Evolutionary conservation across 164 flowering plant genomes (phyloP).

Genomic region (Paratinospora sagittata): DNA sequence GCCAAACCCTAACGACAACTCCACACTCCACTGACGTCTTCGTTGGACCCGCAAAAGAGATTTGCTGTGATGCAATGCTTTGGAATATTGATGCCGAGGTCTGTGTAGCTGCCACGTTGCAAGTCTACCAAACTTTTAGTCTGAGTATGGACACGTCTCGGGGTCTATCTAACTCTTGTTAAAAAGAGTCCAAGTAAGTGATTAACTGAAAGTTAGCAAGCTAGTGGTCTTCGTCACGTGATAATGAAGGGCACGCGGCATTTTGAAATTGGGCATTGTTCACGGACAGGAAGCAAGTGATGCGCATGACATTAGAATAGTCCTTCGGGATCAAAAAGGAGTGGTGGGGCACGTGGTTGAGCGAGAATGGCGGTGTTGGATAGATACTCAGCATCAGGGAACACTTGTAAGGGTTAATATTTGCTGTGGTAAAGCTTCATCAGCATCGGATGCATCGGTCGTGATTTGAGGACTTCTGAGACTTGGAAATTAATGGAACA

Average conservation of each 20-base stretch:
- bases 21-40: neutral
- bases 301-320: neutral
- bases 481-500: too few species aligned
- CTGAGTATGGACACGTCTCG: neutral
- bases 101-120: neutral
- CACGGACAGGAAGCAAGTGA: too few species aligned
- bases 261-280: too few species aligned
- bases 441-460: neutral
- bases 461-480: too few species aligned
- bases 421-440: neutral
- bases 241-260: neutral
- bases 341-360: neutral
- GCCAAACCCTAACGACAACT: slow-evolving; percentile 6
- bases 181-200: neutral
- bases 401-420: neutral
- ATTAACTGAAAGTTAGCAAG: neutral
- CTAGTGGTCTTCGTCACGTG: neutral
- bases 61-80: neutral
- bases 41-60: neutral
- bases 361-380: neutral
- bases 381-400: neutral
- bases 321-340: too few species aligned
- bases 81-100: neutral
- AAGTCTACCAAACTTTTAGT: neutral
- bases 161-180: neutral